Base-by-base conservation (phyloP, 495 filamentous ascomycete species). In the Chlorociboria aeruginascens region DNA sequence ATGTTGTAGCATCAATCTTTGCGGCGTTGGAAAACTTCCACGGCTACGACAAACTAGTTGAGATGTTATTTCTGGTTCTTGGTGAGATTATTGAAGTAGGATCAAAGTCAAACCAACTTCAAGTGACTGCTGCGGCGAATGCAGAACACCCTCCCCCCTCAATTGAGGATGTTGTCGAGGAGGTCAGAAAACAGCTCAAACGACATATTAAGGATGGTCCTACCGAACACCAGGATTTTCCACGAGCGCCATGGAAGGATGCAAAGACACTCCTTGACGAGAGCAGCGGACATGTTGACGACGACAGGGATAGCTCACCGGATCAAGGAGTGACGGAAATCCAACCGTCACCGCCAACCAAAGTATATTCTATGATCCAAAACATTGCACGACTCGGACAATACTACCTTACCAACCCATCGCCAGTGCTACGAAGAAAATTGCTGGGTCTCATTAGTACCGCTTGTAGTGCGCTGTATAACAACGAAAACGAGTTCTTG, bases 21-120 rank as follows among this genome's bases (percentile, higher is more conserved):
- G 85, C 82, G 0, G 86, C 92, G 3, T 62, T 99, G 31, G 89
- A 95, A 51, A 79, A 83, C 50, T 97, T 88, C 56, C 93, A 99
- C 63, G 92, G 92, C 3, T 97, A 97, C 61, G 82, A 87, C 1
- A 70, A 75, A 32, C 78, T 97, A 33, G 88, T 94, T 0, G 85
- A 93, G 58, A 72, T 79, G 50, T 71, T 99, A 32, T 97, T 96
- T 63, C 70, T 78, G 14, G 88, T 90, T 0, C 65, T 99, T 8
- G 75, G 73, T 30, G 81, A 82, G 32, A 78, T 96, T 37, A 88
- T 90, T 12, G 79, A 87, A 43, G 86, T 94, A 61, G 83, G 84
- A 3, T 75, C 79, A 1, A 83, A 79, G 52, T 76, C 75, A 8
- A 72, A 76, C 31, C 71, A 73, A 34, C 63, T 89, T 6, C 64